These are phyloP conservation scores for Mycena belliarum DNA, from an alignment of 768 basidiomycete species.

Conservation along the genomic window DNA sequence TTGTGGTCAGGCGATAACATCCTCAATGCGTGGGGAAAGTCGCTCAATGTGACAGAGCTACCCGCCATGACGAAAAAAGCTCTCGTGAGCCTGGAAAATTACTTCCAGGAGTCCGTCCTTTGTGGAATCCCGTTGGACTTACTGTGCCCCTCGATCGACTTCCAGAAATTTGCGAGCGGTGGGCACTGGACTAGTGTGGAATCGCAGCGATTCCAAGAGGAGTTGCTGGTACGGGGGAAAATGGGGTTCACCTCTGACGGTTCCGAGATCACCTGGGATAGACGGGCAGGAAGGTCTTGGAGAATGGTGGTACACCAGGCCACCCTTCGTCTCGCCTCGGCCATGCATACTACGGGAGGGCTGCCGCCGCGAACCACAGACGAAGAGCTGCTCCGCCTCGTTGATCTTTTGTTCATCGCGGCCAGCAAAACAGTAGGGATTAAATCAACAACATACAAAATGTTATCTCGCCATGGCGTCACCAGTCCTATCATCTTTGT, in stretches of 20 bases:
- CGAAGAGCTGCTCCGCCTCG: not conserved
- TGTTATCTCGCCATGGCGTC: not conserved
- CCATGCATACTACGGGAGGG: conserved; percentile 1
- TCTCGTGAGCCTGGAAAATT: not conserved
- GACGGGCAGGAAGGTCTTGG: not conserved
- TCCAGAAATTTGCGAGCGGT: not conserved
- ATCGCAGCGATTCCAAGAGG: not conserved
- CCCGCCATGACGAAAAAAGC: not conserved
- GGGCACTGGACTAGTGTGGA: not conserved
- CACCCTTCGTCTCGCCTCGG: not conserved
- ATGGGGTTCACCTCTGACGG: not conserved
- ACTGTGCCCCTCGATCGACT: not conserved
- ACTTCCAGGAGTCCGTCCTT: not conserved
- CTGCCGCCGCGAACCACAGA: conserved; percentile 1
- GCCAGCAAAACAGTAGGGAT: not conserved
- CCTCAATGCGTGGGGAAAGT: not conserved
- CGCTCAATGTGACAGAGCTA: not conserved
- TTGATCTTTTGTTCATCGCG: not conserved
- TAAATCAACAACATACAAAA: not conserved
- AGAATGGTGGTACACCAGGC: not conserved
- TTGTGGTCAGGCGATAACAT: not conserved
- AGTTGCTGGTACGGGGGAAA: not conserved
- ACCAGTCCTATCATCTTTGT: not conserved
- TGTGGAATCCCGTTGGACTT: not conserved
- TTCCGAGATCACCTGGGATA: not conserved